Percentiles rank a stretch among this genome's conserved stretches.
These are phyloP conservation scores for Mallotus repandus DNA, from an alignment of 441 rosid species.

Conservation along the genomic window DNA sequence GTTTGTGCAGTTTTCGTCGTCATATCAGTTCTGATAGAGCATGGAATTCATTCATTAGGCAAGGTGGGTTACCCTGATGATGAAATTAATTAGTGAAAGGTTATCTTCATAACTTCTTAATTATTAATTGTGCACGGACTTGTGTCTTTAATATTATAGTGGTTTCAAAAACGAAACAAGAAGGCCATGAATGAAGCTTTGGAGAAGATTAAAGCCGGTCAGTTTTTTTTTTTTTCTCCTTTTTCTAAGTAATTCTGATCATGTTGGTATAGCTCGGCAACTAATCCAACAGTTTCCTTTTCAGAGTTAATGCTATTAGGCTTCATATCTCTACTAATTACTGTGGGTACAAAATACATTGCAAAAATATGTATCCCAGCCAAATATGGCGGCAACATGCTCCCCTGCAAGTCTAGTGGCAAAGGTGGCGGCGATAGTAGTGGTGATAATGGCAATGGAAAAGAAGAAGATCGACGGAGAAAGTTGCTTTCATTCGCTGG, in stretches of 20 bases:
- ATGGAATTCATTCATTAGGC: conserved; percentile 44
- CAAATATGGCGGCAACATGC: conserved; percentile 38
- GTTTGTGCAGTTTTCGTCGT: conserved; percentile 51
- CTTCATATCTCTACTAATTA: conserved; percentile 56
- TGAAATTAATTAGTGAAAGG: too few species aligned
- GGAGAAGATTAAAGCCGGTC: conserved; percentile 65
- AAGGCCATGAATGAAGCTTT: conserved; percentile 58
- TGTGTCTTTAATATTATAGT: conserved; percentile 21
- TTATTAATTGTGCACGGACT: too few species aligned
- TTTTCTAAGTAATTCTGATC: too few species aligned
- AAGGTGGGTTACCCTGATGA: conserved; percentile 25
- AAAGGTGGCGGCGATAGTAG: background rate
- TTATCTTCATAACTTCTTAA: too few species aligned
- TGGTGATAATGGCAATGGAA: background rate
- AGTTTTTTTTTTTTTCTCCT: background rate
- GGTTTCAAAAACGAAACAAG: conserved; percentile 50
- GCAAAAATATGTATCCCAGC: conserved; percentile 49
- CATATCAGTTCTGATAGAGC: conserved; percentile 44
- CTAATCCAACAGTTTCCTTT: background rate
- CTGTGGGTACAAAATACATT: conserved; percentile 39
- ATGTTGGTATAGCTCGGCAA: background rate
- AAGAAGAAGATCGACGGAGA: conserved; percentile 22
- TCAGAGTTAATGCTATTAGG: conserved; percentile 63
- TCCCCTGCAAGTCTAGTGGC: conserved; percentile 37
- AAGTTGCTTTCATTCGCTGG: conserved; percentile 33